Evolutionary conservation across 1,284 basidiomycete species (phyloP), one percentile per base, ranked within the genome.

Genomic region (Cryptococcus maquisensis): DNA sequence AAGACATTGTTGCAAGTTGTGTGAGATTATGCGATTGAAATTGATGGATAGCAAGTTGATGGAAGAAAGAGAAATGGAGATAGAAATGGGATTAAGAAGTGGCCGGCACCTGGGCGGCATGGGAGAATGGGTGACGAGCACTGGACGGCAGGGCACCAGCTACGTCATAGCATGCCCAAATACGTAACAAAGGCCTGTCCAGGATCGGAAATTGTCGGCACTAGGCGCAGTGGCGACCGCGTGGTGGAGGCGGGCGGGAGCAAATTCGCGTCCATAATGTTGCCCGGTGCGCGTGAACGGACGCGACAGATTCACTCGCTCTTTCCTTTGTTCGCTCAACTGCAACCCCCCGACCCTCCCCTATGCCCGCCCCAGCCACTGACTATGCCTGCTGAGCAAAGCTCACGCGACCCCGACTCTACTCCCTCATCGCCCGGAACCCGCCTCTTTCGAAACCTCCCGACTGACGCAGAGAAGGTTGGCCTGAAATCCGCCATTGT

Each of bases 1-100:
- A 74, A 41, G 71, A 72, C 72, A 74, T 74, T 48, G 38, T 21
- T 36, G 40, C 42, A 42, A 51, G 47, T 39, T 23, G 49, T 10
- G 41, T 42, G 23, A 38, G 44, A 21, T 53, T 39, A 40, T 35
- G 49, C 51, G 44, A 36, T 39, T 20, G 47, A 48, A 23, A 37
- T 32, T 51, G 36, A 21, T 45, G 48, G 23, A 46, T 38, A 45
- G 36, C 37, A 47, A 40, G 39, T 13, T 26, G 20, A 49, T 13
- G 36, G 39, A 36, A 44, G 24, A 40, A 41, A 49, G 18, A 26
- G 38, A 41, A 26, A 37, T 23, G 3, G 44, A 46, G 44, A 46
- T 13, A 24, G 44, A 23, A 21, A 40, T 40, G 20, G 20, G 16
- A 40, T n/a, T n/a, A n/a, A 40, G 20, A 40, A 9, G 36, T 10